Conservation (phyloP, 169 alveolate species). For the Plasmodium coatneyi region DNA sequence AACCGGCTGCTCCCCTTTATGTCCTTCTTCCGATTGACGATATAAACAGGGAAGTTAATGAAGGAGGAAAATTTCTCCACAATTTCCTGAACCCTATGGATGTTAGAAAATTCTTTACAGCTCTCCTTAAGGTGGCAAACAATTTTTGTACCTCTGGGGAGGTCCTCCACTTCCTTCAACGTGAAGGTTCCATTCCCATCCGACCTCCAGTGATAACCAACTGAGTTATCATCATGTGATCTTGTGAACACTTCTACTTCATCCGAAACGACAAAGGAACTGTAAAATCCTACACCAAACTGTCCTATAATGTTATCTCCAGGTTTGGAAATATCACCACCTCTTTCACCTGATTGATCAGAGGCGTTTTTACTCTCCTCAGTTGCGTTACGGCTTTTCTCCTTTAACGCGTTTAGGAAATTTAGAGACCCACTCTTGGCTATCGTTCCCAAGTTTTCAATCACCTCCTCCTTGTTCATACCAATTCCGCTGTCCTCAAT, state of each 20-base stretch:
- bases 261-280: constrained; percentile 93
- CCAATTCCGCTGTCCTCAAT: constrained; percentile 96
- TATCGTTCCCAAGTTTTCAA: constrained; percentile 96
- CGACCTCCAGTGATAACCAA: constrained; percentile 87
- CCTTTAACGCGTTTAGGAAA: constrained; percentile 88
- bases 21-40: constrained; percentile 74
- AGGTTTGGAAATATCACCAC: background rate
- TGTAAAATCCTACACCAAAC: constrained; percentile 94
- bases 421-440: constrained; percentile 98
- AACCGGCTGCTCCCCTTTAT: background rate
- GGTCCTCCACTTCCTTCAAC: constrained; percentile 77
- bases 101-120: constrained; percentile 87
- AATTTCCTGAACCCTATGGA: constrained; percentile 83
- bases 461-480: constrained; percentile 95
- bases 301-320: constrained; percentile 90
- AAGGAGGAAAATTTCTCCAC: constrained; percentile 94
- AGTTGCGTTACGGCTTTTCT: constrained; percentile 6
- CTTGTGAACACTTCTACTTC: constrained; percentile 90
- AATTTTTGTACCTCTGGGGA: constrained; percentile 93
- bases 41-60: constrained; percentile 91
- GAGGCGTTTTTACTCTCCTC: constrained; percentile 3
- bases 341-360: background rate
- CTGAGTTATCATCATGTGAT: constrained; percentile 88
- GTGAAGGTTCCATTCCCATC: constrained; percentile 85
- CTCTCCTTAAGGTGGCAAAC: constrained; percentile 91